Base-by-base conservation (phyloP, 176 grass and related monocot genomes). In the Tillandsia fasciculata region DNA sequence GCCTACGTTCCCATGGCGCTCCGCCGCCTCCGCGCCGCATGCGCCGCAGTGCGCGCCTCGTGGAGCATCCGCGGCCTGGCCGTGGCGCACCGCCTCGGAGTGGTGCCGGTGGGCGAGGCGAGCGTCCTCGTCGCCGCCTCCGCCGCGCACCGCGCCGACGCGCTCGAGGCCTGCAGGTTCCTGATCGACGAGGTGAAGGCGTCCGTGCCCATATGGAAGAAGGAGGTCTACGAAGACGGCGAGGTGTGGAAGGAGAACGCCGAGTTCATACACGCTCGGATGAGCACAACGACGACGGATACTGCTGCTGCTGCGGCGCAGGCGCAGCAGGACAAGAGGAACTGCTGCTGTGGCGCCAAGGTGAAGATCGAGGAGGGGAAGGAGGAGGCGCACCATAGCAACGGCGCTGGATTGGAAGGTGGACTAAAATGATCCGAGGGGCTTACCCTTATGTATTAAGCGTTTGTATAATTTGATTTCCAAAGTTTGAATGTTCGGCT, bases 241-340 rank as follows among this genome's bases (percentile, higher is more conserved):
- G 92, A 96, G 83, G 85, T 96, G 13, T 96, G 92, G 92, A 96
- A 96, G 83, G 92, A 96, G 88, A 96, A 96, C 76, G 71, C 81
- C 67, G 92, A 96, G 80, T 96, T 96, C 72, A 26, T 91, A 2
- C 33, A 7, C 33, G 33, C 33, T 42, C 33, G 33, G 85, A 91
- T 11, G 85, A 83, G 22, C 22, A 51, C 17, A 48, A 26, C 77
- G 64, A 72, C 20, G 20, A 20, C 20, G 20, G 20, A 20, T 20
- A 20, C 2, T 3, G 26, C 33, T 10, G 28, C 20, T 53, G n/a
- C 20, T 53, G n/a, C n/a, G 53, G 56, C 57, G 49, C 11, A 59
- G n/a, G n/a, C n/a, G n/a, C n/a, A n/a, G n/a, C n/a, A n/a, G 48
- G 74, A 13, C 24, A 14, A 15, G 20, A 49, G 24, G 7, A 53